Base-by-base conservation (phyloP, 2,329 filamentous ascomycete genomes). In the Drechslerella coelobrocha region DNA sequence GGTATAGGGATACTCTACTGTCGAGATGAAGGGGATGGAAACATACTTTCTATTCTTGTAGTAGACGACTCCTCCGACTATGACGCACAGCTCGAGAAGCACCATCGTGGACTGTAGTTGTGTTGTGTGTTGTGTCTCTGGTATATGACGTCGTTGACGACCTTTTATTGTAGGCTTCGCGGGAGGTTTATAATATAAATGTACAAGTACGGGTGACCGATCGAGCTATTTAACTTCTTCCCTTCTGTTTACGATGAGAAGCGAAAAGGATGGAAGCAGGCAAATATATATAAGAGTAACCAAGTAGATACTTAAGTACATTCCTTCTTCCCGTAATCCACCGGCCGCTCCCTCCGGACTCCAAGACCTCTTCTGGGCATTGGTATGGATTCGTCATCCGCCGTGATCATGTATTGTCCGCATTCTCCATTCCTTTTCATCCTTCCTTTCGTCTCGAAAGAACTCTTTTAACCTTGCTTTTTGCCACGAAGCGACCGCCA, bases 21-120 rank as follows among this genome's bases (percentile, higher is more conserved):
- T n/a, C n/a, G n/a, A n/a, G 17, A 54, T 37, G 21, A 17, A 12
- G 24, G 7, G 29, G 23, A 17, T 31, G 19, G n/a, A 41, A 29
- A 55, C 66, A 6, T 14, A 71, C 66, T 63, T 71, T 63, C 66
- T 62, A 48, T 62, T 57, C 48, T 63, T 71, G 48, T 53, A 54
- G 29, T 57, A 63, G 27, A 60, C 43, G 1, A 71, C 54, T 17
- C 66, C 66, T 17, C 66, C 66, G 8, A 63, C 29, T 52, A 71
- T 39, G 14, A 71, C 23, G 23, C 24, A 39, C 14, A 71, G n/a
- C 27, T 71, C 66, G 23, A 71, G 17, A 6, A 69, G 17, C 29
- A 69, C 48, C 47, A 29, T 60, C 1, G 31, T 48, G 29, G 31
- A 10, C 56, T 21, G 6, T 45, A 9, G 10, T 14, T 14, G 17